Evolutionary conservation across 257 asterid species (phyloP).

Genomic region (Haberlea rhodopensis): DNA sequence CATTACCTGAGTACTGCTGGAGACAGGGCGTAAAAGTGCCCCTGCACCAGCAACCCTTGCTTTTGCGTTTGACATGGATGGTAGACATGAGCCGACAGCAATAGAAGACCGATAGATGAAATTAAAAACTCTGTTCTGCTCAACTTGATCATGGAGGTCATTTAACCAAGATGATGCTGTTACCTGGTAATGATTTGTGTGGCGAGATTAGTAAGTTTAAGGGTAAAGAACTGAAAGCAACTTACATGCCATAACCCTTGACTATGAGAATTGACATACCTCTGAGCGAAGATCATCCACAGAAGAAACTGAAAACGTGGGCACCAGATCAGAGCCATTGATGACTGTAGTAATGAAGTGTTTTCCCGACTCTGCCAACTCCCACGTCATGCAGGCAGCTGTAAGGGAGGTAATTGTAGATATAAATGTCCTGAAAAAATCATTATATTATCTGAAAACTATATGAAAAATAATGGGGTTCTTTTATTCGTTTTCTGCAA

Average conservation of each 20-base stretch:
- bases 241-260: constrained; percentile 7
- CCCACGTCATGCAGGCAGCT: constrained; percentile 95
- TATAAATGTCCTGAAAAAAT: constrained; percentile 11
- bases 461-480: constrained; percentile 11
- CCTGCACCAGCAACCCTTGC: constrained; percentile 90
- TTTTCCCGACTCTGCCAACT: constrained; percentile 81
- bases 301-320: constrained; percentile 77
- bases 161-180: constrained; percentile 85
- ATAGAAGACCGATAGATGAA: constrained; percentile 78
- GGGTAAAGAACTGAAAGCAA: constrained; percentile 19
- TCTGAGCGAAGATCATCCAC: constrained; percentile 80
- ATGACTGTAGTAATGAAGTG: constrained; percentile 70
- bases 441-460: background rate
- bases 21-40: constrained; percentile 84
- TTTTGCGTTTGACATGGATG: constrained; percentile 76
- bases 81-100: constrained; percentile 79
- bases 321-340: constrained; percentile 88
- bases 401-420: constrained; percentile 20
- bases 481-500: background rate
- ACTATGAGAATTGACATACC: constrained; percentile 41
- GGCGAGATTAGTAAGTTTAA: constrained; percentile 16
- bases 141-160: constrained; percentile 89
- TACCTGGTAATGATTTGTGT: constrained; percentile 44
- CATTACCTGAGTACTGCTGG: constrained; percentile 74
- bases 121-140: constrained; percentile 58